These are phyloP conservation scores for Phytophthora vignae DNA, from an alignment of 352 stramenopile species.

Conservation along the genomic window DNA sequence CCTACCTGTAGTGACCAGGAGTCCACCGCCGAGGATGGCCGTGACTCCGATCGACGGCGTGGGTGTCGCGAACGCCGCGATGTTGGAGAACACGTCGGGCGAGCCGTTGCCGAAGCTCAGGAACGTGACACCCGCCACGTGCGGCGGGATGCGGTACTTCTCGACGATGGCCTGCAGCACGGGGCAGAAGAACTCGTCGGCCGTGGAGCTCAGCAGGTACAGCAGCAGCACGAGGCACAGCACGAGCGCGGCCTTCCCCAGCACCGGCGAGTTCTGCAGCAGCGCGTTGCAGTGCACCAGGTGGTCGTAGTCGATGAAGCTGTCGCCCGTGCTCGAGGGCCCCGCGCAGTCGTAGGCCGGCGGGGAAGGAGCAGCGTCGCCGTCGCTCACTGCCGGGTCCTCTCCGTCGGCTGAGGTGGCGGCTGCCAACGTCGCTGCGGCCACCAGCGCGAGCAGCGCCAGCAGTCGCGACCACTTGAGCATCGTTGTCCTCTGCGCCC, in stretches of 20 bases:
- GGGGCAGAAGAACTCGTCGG: slow-evolving; percentile 85
- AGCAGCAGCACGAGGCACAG: slow-evolving; percentile 66
- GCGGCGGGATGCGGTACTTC: slow-evolving; percentile 77
- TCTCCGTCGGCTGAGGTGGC: neutral
- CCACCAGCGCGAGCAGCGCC: slow-evolving; percentile 22
- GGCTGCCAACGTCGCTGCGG: slow-evolving; percentile 2
- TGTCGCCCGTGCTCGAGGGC: slow-evolving; percentile 37
- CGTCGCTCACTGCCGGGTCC: slow-evolving; percentile 5
- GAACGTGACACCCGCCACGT: slow-evolving; percentile 82
- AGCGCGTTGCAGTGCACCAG: slow-evolving; percentile 61
- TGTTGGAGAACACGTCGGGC: slow-evolving; percentile 84
- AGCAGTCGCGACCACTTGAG: slow-evolving; percentile 20
- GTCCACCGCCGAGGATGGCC: slow-evolving; percentile 71
- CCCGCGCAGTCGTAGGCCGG: slow-evolving; percentile 40
- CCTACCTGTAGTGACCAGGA: slow-evolving; percentile 75
- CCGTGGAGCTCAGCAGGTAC: slow-evolving; percentile 83
- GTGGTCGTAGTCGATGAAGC: slow-evolving; percentile 76
- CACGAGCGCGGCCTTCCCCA: slow-evolving; percentile 54
- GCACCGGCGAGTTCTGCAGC: slow-evolving; percentile 49
- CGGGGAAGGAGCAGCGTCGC: slow-evolving; percentile 3
- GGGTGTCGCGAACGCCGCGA: slow-evolving; percentile 68
- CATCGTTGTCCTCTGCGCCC: slow-evolving; percentile 11
- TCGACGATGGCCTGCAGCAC: slow-evolving; percentile 81
- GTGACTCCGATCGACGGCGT: slow-evolving; percentile 77
- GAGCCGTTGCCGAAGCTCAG: slow-evolving; percentile 85